A percentile compares a stretch with the other conserved stretches of the same genome.
These are phyloP conservation scores for Byssothecium circinans DNA, from an alignment of 2,329 filamentous ascomycete species.

Conservation along the genomic window DNA sequence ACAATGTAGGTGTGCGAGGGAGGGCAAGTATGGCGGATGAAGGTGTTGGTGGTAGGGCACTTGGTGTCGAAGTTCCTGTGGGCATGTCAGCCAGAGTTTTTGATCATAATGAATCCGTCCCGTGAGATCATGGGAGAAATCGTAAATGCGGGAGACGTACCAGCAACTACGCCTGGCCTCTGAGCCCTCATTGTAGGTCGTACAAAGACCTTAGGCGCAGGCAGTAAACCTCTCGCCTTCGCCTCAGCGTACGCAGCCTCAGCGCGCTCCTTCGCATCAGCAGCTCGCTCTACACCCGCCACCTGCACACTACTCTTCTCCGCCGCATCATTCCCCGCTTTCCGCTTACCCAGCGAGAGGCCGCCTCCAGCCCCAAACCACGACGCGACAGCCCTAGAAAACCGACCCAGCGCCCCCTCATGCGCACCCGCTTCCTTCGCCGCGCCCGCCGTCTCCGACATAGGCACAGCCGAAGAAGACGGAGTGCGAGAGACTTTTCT, in stretches of 20 bases:
- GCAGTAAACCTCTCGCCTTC: constrained; percentile 38
- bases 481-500: background rate
- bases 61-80: background rate
- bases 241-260: constrained; percentile 36
- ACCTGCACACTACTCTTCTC: background rate
- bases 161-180: background rate
- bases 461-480: background rate
- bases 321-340: constrained; percentile 26
- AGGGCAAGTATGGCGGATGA: constrained; percentile 3
- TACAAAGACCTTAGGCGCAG: constrained; percentile 36
- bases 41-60: constrained; percentile 8
- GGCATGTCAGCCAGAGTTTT: background rate
- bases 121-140: no score
- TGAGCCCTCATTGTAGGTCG: constrained; percentile 21
- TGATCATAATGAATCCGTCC: no score
- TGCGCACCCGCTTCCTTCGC: background rate
- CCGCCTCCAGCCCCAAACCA: constrained; percentile 20
- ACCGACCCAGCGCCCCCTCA: constrained; percentile 31
- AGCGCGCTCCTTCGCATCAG: constrained; percentile 32
- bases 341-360: constrained; percentile 35
- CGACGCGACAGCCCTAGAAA: constrained; percentile 29
- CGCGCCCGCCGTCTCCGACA: background rate
- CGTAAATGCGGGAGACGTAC: no score
- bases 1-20: constrained; percentile 38
- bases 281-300: constrained; percentile 17